phyloP scores from a whole-genome alignment of 2,329 filamentous ascomycete species.

The Zopfia rhizophila region DNA sequence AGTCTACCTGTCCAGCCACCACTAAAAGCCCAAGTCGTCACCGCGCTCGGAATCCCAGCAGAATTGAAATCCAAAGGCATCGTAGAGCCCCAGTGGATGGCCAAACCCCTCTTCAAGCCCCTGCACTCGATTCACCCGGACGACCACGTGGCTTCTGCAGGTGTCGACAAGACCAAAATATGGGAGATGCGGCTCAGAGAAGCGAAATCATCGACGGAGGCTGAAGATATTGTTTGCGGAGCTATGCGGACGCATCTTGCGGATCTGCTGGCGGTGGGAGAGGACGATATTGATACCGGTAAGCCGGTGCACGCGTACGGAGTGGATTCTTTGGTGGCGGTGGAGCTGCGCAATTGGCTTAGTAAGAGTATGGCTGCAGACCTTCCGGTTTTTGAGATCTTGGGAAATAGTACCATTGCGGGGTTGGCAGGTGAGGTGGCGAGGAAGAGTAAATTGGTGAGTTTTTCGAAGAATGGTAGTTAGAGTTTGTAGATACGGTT shows the following conservation, averaged over 20 bases:
- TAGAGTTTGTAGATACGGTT: too few species aligned
- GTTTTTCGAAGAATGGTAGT: too few species aligned
- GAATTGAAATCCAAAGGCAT: slow-evolving; percentile 24
- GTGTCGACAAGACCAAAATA: slow-evolving; percentile 13
- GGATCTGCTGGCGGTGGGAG: slow-evolving; percentile 17
- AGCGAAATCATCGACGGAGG: slow-evolving; percentile 13
- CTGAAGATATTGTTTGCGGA: slow-evolving; percentile 23
- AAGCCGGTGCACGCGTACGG: slow-evolving; percentile 36
- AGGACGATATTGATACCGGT: slow-evolving; percentile 33
- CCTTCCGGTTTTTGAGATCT: neutral
- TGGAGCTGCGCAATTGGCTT: slow-evolving; percentile 34
- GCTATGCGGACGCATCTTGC: slow-evolving; percentile 26
- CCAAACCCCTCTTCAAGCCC: slow-evolving; percentile 19
- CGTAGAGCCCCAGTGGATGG: slow-evolving; percentile 29
- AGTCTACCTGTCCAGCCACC: slow-evolving; percentile 2
- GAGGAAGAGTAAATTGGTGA: too few species aligned
- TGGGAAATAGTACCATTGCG: too few species aligned
- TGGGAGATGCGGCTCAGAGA: slow-evolving; percentile 14
- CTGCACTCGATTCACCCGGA: slow-evolving; percentile 16
- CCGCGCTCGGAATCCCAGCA: slow-evolving; percentile 27
- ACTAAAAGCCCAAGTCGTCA: slow-evolving; percentile 28
- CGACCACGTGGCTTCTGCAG: slow-evolving; percentile 1
- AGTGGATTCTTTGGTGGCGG: slow-evolving; percentile 31
- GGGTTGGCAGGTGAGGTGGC: too few species aligned
- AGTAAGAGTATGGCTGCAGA: neutral